Conservation (phyloP, 495 filamentous ascomycete genomes). For the Lophium mytilinum region DNA sequence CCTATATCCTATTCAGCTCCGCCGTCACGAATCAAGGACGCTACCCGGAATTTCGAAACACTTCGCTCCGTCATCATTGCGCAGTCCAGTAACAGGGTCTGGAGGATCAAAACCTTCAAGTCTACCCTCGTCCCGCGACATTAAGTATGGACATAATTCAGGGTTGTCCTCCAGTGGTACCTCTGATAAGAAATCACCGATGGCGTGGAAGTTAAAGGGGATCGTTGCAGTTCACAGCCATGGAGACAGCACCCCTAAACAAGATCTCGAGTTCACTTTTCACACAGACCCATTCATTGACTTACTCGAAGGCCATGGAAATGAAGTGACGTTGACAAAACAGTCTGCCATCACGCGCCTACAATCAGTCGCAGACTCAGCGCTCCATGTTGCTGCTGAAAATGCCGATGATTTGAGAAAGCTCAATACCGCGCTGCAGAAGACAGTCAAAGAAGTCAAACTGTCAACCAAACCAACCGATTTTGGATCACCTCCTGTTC, state of each 20-base stretch:
- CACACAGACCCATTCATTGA: slow-evolving; percentile 94
- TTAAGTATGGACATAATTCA: slow-evolving; percentile 31
- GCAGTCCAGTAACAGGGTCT: no score
- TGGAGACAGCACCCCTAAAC: slow-evolving; percentile 93
- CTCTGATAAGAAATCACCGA: slow-evolving; percentile 86
- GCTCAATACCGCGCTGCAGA: slow-evolving; percentile 38
- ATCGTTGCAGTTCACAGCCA: slow-evolving; percentile 94
- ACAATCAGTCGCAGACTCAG: slow-evolving; percentile 68
- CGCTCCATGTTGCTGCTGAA: slow-evolving; percentile 68
- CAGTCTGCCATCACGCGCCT: slow-evolving; percentile 87
- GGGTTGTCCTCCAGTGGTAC: slow-evolving; percentile 70
- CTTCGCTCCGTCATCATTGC: no score
- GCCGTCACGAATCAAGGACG: slow-evolving; percentile 42
- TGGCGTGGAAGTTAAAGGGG: slow-evolving; percentile 96
- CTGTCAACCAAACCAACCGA: not conserved
- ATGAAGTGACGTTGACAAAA: slow-evolving; percentile 90
- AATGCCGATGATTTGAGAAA: slow-evolving; percentile 77
- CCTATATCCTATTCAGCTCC: slow-evolving; percentile 42
- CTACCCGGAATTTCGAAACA: no score
- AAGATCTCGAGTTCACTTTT: slow-evolving; percentile 99
- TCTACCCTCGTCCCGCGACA: slow-evolving; percentile 4
- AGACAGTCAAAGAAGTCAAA: slow-evolving; percentile 5
- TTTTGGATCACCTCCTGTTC: slow-evolving; percentile 45
- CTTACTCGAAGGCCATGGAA: slow-evolving; percentile 83
- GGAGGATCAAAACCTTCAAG: no score